Percentiles rank a stretch among this genome's conserved stretches.
phyloP scores from a whole-genome alignment of 2,329 filamentous ascomycete species.

The Aspergillus sergii region DNA sequence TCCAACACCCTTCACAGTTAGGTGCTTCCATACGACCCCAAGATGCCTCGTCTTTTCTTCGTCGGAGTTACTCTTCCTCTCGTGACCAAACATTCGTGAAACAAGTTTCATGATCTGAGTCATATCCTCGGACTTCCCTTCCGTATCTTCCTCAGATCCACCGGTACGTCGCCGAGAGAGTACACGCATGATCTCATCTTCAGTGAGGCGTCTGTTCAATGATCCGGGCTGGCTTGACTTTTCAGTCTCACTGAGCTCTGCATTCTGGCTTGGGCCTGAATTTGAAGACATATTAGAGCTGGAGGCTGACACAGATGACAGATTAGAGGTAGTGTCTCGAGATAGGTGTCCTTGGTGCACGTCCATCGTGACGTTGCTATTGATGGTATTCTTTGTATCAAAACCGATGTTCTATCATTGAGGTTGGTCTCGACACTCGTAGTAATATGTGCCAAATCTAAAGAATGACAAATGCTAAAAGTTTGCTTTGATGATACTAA shows the following conservation, averaged over 20 bases:
- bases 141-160: conserved; percentile 16
- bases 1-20: conserved; percentile 71
- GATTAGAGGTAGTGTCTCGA: background rate
- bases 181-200: conserved; percentile 23
- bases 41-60: conserved; percentile 70
- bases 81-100: conserved; percentile 70
- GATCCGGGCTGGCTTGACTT: background rate
- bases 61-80: conserved; percentile 66
- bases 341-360: background rate
- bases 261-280: background rate
- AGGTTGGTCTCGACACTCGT: background rate
- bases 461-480: background rate
- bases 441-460: background rate
- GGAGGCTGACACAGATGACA: background rate
- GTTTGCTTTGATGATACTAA: background rate
- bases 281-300: background rate
- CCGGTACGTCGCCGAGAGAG: conserved; percentile 30
- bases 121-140: conserved; percentile 31
- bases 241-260: background rate
- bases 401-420: background rate
- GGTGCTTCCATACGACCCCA: conserved; percentile 69
- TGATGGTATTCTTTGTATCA: background rate
- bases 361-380: background rate
- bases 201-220: conserved; percentile 10
- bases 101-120: conserved; percentile 52